Evolutionary conservation across 805 yeast genomes (phyloP), one percentile per base, ranked within the genome.

Genomic region (Blastobotrys attinorum): DNA sequence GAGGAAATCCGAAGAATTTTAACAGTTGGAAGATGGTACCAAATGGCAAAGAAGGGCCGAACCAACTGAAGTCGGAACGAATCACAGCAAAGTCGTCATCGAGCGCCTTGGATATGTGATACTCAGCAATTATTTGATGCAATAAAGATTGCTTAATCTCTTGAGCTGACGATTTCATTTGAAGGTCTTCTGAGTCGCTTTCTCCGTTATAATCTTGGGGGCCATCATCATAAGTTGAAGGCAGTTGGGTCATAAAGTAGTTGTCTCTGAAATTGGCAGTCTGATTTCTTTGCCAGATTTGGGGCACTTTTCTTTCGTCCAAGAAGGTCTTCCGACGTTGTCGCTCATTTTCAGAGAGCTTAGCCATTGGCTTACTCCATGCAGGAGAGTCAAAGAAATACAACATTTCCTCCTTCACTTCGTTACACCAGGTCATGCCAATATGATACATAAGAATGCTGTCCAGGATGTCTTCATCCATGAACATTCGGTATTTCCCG

Each of bases 391-490:
- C n/a, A 15, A n/a, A 37, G 16, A 37, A 37, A 2, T 17, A 13
- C 5, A 21, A 3, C 15, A 37, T 20, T 4, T 11, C 13, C 13
- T 16, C 3, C 27, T 18, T 22, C n/a, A 22, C n/a, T 3, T n/a
- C 17, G 10, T 15, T 20, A 25, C 31, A 29, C 39, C 39, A 37
- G 3, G 17, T 10, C 13, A 20, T 13, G 15, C 39, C 39, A 13
- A 37, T n/a, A n/a, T 22, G 15, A 11, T 23, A 25, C 10, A 37
- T 10, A 4, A 22, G n/a, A 5, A 37, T n/a, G 3, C 29, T 20
- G 16, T 37, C 39, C n/a, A 37, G 39, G 5, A 37, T 15, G 20
- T 37, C 39, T 17, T 22, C 31, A 22, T 37, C 39, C 39, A 37
- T 22, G 39, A 13, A 37, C 17, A 37, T 25, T 7, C 39, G 15